Evolutionary conservation across 2,329 filamentous ascomycete genomes (phyloP), one percentile per base, ranked within the genome.

Genomic region (Alternaria arborescens): DNA sequence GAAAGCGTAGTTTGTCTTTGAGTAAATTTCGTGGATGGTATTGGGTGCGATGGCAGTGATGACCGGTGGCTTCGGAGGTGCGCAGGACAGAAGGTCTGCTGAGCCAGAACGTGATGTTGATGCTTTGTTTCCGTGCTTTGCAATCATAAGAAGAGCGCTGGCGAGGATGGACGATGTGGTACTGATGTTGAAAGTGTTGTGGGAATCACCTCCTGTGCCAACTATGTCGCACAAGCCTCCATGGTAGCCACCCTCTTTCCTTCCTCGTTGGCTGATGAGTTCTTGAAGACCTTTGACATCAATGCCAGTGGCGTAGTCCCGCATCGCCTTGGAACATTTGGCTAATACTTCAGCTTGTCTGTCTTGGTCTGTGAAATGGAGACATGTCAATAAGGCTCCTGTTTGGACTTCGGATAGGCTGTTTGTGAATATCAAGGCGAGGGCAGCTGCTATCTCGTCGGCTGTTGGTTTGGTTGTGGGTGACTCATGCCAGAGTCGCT

Each of bases 101-200:
- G 94, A 97, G 53, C 95, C 95, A 3, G 94, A 98, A 75, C 95
- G 94, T 55, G 94, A 97, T 3, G 95, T 98, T 55, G 93, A 95
- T 42, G 95, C 94, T 68, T 91, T 90, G 83, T 99, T 99, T 66
- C 95, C 95, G 81, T 99, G 95, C 82, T 99, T 99, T 67, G 91
- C 92, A 58, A 97, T 86, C 71, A 96, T 85, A 36, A 99, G 86
- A 28, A 96, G 83, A 5, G 93, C 89, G 6, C 93, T 96, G 47
- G 92, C 93, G 50, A 99, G 84, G 74, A 99, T 97, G 18, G 93
- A 97, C 3, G 95, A 88, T 7, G 95, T 97, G 5, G 95, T 99
- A 70, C 91, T 95, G 77, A 99, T 94, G 79, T 99, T 99, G 88
- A 97, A 99, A 34, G 95, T 99, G 79, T 97, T 93, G 84, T 98